A percentile compares a stretch with the other conserved stretches of the same genome.
These are phyloP conservation scores for Lecanicillium sp. DNA, from an alignment of 2,329 filamentous ascomycete species.

Conservation along the genomic window DNA sequence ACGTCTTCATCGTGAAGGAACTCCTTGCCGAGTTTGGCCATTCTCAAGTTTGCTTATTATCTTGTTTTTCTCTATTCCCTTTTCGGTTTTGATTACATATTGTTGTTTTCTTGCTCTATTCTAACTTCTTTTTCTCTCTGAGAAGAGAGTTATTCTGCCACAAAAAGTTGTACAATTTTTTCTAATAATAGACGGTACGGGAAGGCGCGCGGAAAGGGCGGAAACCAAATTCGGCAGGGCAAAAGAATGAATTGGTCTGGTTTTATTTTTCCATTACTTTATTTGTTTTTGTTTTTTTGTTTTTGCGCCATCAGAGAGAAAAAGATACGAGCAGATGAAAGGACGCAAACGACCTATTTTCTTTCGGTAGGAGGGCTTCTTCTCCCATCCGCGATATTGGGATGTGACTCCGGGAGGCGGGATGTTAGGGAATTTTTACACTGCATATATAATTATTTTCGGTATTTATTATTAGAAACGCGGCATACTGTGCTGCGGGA, in stretches of 20 bases:
- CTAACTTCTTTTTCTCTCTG: not conserved
- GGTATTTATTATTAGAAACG: not conserved
- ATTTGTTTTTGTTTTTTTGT: slow-evolving; percentile 11
- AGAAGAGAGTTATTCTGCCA: not conserved
- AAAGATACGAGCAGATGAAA: slow-evolving; percentile 7
- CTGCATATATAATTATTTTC: not conserved
- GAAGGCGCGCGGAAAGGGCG: slow-evolving; percentile 18
- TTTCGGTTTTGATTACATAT: not conserved
- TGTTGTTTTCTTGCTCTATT: not conserved
- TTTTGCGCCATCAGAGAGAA: slow-evolving; percentile 15
- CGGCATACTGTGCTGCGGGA: not conserved
- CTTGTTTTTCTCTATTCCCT: too few relatives aligned
- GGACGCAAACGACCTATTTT: not conserved
- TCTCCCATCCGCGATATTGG: too few relatives aligned
- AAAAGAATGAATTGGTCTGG: not conserved
- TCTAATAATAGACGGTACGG: slow-evolving; percentile 1
- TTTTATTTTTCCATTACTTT: slow-evolving; percentile 8
- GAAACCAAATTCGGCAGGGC: slow-evolving; percentile 21
- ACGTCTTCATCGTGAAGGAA: not conserved
- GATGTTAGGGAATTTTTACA: too few relatives aligned
- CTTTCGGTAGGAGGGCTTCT: too few relatives aligned
- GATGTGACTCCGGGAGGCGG: too few relatives aligned
- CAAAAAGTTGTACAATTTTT: slow-evolving; percentile 3
- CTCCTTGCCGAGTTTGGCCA: not conserved
- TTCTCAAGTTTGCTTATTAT: too few relatives aligned